Evolutionary conservation across 2,329 filamentous ascomycete species (phyloP).

Genomic region (Hypoxylon sp.): DNA sequence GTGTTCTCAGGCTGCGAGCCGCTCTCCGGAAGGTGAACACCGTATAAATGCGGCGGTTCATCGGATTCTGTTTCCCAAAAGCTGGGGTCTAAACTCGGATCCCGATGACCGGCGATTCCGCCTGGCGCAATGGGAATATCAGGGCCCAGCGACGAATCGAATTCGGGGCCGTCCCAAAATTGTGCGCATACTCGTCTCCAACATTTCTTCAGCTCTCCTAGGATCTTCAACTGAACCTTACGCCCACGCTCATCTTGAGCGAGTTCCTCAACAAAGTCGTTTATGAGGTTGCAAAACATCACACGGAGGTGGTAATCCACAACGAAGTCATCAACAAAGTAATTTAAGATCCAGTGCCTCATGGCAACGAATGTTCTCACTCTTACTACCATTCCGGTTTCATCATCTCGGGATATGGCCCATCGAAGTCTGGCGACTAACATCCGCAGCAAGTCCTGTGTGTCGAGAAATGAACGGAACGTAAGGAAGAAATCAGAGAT

Average conservation of each 20-base stretch:
- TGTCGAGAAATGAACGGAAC: conserved; percentile 86
- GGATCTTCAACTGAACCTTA: conserved; percentile 80
- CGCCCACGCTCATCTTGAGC: conserved; percentile 58
- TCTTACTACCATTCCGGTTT: conserved; percentile 91
- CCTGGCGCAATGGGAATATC: conserved; percentile 80
- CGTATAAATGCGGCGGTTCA: conserved; percentile 61
- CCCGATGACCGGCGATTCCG: conserved; percentile 73
- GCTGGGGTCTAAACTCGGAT: conserved; percentile 66
- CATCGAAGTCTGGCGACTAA: conserved; percentile 87
- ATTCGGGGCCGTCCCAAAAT: conserved; percentile 85
- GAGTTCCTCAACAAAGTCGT: conserved; percentile 72
- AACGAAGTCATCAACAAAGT: conserved; percentile 95
- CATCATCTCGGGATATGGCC: conserved; percentile 83
- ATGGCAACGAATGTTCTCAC: conserved; percentile 96
- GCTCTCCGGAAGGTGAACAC: conserved; percentile 52
- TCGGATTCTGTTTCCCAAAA: conserved; percentile 64
- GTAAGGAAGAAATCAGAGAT: conserved; percentile 98
- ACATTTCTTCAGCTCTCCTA: conserved; percentile 95
- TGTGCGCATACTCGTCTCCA: conserved; percentile 92
- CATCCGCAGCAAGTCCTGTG: conserved; percentile 82
- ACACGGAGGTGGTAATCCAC: conserved; percentile 78
- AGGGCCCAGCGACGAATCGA: conserved; percentile 69
- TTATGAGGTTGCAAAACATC: conserved; percentile 85
- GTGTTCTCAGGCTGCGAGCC: conserved; percentile 52
- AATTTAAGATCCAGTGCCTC: conserved; percentile 97